Conservation (phyloP, 1,284 basidiomycete species). For the Boletus semigastroideus region DNA sequence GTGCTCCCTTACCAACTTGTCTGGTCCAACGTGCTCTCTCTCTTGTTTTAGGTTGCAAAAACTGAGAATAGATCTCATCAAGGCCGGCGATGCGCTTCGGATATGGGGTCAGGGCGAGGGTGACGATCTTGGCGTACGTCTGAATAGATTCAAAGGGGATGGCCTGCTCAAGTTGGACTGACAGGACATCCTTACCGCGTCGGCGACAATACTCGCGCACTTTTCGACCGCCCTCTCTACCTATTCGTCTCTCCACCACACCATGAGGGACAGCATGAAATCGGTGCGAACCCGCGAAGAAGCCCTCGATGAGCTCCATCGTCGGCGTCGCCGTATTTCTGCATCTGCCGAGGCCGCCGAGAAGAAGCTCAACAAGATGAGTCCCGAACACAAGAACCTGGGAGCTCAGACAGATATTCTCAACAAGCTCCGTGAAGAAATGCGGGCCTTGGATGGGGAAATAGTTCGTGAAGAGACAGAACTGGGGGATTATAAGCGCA, state of each 20-base stretch:
- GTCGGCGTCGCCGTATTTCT: constrained; percentile 65
- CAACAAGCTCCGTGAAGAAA: constrained; percentile 76
- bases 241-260: constrained; percentile 73
- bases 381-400: constrained; percentile 86
- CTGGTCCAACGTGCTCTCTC: neutral
- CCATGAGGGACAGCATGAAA: constrained; percentile 77
- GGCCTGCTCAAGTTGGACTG: neutral
- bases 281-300: constrained; percentile 85
- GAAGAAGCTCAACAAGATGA: constrained; percentile 89
- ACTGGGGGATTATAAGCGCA: constrained; percentile 84
- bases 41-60: constrained; percentile 53
- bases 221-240: constrained; percentile 69
- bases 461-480: constrained; percentile 84
- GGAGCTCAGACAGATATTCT: constrained; percentile 74
- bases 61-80: constrained; percentile 63
- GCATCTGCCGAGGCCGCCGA: constrained; percentile 86
- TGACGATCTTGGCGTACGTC: constrained; percentile 77
- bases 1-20: neutral
- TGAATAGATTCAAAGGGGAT: neutral
- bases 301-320: constrained; percentile 73
- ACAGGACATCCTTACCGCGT: constrained; percentile 77
- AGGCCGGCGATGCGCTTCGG: constrained; percentile 74
- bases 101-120: constrained; percentile 85
- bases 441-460: constrained; percentile 76
- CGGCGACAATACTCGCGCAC: constrained; percentile 68